These are phyloP conservation scores for Neurospora discreta DNA, from an alignment of 495 filamentous ascomycete species.

Conservation along the genomic window DNA sequence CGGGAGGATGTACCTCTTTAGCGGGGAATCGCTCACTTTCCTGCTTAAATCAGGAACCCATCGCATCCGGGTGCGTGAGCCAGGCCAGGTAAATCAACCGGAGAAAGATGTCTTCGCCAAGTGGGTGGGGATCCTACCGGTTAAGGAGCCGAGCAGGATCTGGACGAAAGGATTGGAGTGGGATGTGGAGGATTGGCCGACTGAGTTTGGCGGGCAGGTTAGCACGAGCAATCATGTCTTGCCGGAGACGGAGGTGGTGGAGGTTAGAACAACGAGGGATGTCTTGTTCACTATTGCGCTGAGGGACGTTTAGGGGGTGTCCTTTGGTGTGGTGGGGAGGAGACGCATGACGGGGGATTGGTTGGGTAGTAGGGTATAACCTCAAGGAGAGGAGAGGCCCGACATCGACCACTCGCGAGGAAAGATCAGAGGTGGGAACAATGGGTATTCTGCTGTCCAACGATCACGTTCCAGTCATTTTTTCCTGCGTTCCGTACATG, in stretches of 20 bases:
- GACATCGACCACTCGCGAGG: background rate
- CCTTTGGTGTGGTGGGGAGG: background rate
- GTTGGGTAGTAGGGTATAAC: background rate
- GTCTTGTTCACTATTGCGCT: slow-evolving; percentile 84
- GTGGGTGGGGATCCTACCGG: slow-evolving; percentile 75
- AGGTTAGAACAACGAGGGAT: slow-evolving; percentile 49
- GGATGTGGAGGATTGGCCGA: slow-evolving; percentile 75
- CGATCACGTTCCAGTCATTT: background rate
- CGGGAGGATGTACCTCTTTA: slow-evolving; percentile 56
- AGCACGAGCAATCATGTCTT: slow-evolving; percentile 89
- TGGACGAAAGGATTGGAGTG: slow-evolving; percentile 75
- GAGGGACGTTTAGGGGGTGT: slow-evolving; percentile 9
- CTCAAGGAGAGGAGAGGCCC: background rate
- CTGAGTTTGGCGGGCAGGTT: slow-evolving; percentile 69
- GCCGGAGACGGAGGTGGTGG: slow-evolving; percentile 38
- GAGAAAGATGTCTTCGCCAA: slow-evolving; percentile 37
- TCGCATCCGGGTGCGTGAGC: slow-evolving; percentile 49
- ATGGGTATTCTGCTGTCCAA: background rate
- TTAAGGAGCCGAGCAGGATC: slow-evolving; percentile 61
- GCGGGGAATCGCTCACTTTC: slow-evolving; percentile 68
- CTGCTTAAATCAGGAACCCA: slow-evolving; percentile 60
- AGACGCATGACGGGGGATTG: background rate
- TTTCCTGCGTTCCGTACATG: background rate
- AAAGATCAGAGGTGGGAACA: background rate
- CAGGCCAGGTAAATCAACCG: background rate